phyloP scores from a whole-genome alignment of 495 filamentous ascomycete species.

The Penicillium canariense region DNA sequence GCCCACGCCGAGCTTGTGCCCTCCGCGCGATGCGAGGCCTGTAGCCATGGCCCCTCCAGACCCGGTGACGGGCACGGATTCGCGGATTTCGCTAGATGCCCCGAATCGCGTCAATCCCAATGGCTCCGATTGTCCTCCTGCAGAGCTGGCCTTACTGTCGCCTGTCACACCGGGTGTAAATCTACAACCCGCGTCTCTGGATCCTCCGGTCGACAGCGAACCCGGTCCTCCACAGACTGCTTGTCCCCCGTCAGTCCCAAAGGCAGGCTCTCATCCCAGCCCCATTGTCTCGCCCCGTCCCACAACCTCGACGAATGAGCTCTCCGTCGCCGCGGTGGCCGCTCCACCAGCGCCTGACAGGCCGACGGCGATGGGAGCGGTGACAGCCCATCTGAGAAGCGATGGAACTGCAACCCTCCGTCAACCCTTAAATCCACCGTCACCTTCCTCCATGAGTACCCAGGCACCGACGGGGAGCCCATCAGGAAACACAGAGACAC shows the following conservation, averaged over 20 bases:
- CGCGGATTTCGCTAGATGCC: too few relatives aligned
- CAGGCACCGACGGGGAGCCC: not conserved
- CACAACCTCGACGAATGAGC: not conserved
- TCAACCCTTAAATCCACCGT: not conserved
- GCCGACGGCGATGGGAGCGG: not conserved
- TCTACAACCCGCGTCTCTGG: slow-evolving; percentile 3
- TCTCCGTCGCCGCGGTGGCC: not conserved
- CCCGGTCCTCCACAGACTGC: slow-evolving; percentile 6
- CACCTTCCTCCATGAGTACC: not conserved
- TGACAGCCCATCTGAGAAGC: not conserved
- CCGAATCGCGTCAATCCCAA: not conserved
- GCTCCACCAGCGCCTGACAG: not conserved
- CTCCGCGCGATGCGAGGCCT: not conserved
- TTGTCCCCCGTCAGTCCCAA: slow-evolving; percentile 21
- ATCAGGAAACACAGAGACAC: not conserved
- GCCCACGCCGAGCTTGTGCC: not conserved
- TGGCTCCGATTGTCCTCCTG: not conserved
- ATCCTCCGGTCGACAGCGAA: not conserved
- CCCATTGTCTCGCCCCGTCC: slow-evolving; percentile 2
- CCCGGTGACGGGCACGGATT: too few relatives aligned
- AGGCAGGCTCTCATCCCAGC: slow-evolving; percentile 15
- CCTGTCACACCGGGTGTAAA: slow-evolving; percentile 26
- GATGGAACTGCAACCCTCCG: not conserved
- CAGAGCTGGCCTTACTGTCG: slow-evolving; percentile 20
- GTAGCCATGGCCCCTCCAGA: not conserved